Base-by-base conservation (phyloP, 495 filamentous ascomycete genomes). In the Evernia prunastri region DNA sequence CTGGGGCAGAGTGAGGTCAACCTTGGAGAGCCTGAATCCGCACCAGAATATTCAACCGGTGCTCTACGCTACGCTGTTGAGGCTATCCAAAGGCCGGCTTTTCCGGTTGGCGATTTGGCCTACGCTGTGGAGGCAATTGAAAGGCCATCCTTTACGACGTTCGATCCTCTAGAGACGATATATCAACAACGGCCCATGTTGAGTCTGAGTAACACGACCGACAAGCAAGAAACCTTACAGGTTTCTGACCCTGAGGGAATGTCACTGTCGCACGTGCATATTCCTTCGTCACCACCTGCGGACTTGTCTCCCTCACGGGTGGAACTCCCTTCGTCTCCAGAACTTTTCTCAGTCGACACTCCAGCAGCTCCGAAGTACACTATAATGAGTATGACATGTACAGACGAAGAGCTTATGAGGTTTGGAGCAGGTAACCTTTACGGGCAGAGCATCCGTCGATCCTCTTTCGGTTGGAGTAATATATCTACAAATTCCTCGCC, bases 61-160 rank as follows among this genome's bases (percentile, higher is more conserved):
- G 40, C 17, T 37, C 49, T 58, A 33, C 59, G 39, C 18, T 65
- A 61, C 56, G 66, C 63, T n/a, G 51, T 67, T 43, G 65, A 67
- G 63, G 65, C 65, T 27, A 60, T 56, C 31, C 56, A 67, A 23
- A 56, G 23, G 53, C 33, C 29, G 17, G 17, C 27, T 47, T 40
- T 33, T 35, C 29, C 58, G 29, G 13, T 25, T 62, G 35, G 18
- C 15, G 60, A 37, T 25, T 4, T 62, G 25, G 5, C 43, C 23
- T 61, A 61, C 39, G 42, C 43, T 5, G 43, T 33, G n/a, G 49
- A 54, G 53, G 47, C 47, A 29, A 62, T 31, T 37, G 61, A 56
- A 15, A 63, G 39, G 23, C 51, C 23, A 29, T 36, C 33, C 15
- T 29, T 58, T 29, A 51, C 47, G 47, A 51, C 47, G 7, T 51